These are phyloP conservation scores for Parmelia sp. DNA, from an alignment of 495 filamentous ascomycete genomes.

Conservation along the genomic window DNA sequence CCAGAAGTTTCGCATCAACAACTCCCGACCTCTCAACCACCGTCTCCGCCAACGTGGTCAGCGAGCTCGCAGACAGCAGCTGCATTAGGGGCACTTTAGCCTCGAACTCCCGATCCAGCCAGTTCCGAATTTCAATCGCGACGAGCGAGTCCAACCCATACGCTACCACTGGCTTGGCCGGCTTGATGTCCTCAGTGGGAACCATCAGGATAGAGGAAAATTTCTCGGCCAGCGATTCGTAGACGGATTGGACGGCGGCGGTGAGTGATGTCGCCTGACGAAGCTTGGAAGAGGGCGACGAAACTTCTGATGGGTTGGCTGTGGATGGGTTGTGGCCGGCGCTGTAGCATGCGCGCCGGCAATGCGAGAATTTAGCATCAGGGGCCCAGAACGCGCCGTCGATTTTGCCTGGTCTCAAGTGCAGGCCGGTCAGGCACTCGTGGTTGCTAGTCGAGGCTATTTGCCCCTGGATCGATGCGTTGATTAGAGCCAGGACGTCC, in stretches of 20 bases:
- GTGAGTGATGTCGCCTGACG: not conserved
- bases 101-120: not conserved
- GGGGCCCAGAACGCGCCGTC: not conserved
- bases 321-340: not conserved
- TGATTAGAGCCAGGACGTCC: not conserved
- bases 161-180: not conserved
- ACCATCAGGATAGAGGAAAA: not conserved
- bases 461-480: not conserved
- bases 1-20: too few relatives aligned
- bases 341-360: not conserved
- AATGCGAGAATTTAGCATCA: not conserved
- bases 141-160: not conserved
- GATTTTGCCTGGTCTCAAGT: not conserved
- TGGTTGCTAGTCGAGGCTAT: not conserved
- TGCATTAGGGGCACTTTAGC: not conserved
- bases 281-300: too few relatives aligned
- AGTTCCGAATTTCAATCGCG: not conserved
- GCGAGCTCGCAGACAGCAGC: not conserved
- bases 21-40: not conserved
- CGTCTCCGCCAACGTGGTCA: not conserved
- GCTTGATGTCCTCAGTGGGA: not conserved
- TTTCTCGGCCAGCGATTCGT: not conserved
- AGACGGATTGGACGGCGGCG: not conserved
- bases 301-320: too few relatives aligned
- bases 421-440: not conserved